Percentiles rank a stretch among this genome's conserved stretches.
These are phyloP conservation scores for Trichoderma gracile DNA, from an alignment of 2,329 filamentous ascomycete species.

Conservation along the genomic window DNA sequence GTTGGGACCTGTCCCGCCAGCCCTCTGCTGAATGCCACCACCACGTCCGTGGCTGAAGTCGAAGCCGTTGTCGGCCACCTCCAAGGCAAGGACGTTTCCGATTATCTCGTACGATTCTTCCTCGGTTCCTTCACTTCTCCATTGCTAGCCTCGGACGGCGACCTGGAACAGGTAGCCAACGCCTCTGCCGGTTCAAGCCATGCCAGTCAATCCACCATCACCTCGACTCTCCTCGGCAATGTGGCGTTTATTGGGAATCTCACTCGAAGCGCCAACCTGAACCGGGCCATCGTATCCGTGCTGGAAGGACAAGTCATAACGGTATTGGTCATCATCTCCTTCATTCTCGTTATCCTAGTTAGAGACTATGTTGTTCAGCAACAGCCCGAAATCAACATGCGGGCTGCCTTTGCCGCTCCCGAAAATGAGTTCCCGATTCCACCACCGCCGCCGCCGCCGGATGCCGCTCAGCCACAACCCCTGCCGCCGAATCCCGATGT, in stretches of 20 bases:
- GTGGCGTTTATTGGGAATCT: constrained; percentile 59
- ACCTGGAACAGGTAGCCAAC: neutral
- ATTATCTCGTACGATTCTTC: constrained; percentile 37
- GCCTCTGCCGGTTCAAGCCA: neutral
- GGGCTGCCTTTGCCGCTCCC: constrained; percentile 59
- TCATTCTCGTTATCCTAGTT: constrained; percentile 95
- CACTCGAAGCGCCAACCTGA: constrained; percentile 70
- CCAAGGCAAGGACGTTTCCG: constrained; percentile 37
- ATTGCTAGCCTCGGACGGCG: constrained; percentile 25
- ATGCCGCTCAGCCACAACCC: constrained; percentile 24
- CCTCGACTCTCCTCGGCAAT: constrained; percentile 55
- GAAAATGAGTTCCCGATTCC: constrained; percentile 36
- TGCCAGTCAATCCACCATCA: constrained; percentile 20
- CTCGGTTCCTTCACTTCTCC: constrained; percentile 36
- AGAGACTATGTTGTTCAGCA: constrained; percentile 98
- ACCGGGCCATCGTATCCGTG: constrained; percentile 77
- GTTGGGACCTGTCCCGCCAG: constrained; percentile 40
- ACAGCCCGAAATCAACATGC: constrained; percentile 87
- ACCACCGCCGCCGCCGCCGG: constrained; percentile 30
- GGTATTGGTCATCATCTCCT: constrained; percentile 83
- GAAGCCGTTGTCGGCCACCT: constrained; percentile 36
- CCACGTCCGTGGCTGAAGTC: constrained; percentile 37
- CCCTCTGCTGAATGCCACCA: constrained; percentile 39
- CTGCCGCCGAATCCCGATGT: constrained; percentile 31
- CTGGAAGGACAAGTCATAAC: constrained; percentile 95